Evolutionary conservation across 768 basidiomycete species (phyloP), one percentile per base, ranked within the genome.

Genomic region (Boletus rubroflammeus): DNA sequence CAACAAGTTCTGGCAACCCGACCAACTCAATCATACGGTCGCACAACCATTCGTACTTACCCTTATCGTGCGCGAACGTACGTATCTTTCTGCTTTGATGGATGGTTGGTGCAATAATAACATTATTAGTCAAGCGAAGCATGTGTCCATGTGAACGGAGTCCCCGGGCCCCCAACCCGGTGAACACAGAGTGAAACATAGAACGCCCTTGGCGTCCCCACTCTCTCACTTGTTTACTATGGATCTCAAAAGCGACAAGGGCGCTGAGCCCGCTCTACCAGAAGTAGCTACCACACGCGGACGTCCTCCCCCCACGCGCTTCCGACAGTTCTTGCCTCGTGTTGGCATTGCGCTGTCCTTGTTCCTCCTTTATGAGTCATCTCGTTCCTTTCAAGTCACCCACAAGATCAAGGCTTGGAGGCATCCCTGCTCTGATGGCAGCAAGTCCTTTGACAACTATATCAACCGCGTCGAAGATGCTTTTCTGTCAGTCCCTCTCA

Each of bases 401-500:
- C 50, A 43, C 34, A 56, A 28, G 21, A 38, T 56, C 35, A 46
- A 57, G 13, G 19, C 45, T 17, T 59, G 57, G 50, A 53, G 46
- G 21, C 52, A 58, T 42, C 51, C 59, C 44, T 55, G 50, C 42
- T 25, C 47, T 9, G n/a, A 35, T 11, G 21, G 23, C 26, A 40
- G 25, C 45, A 47, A 32, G 11, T 51, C 41, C 13, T 54, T 64
- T 40, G 57, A 58, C 41, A 56, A 42, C 39, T 59, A 70, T 29
- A 29, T 50, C 19, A 41, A 43, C 35, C 56, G 38, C 2, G 54
- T 63, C 28, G 76, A 76, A 56, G 57, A 69, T 36, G 35, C 62
- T 2, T 75, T 69, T 60, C 65, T 77, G 75, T 75, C 46, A 62
- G 75, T 62, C 34, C 15, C 47, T 55, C 31, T 29, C 31, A 28